These are phyloP conservation scores for Lobulomyces angularis DNA, from an alignment of 192 early-diverging fungal genomes.

Conservation along the genomic window DNA sequence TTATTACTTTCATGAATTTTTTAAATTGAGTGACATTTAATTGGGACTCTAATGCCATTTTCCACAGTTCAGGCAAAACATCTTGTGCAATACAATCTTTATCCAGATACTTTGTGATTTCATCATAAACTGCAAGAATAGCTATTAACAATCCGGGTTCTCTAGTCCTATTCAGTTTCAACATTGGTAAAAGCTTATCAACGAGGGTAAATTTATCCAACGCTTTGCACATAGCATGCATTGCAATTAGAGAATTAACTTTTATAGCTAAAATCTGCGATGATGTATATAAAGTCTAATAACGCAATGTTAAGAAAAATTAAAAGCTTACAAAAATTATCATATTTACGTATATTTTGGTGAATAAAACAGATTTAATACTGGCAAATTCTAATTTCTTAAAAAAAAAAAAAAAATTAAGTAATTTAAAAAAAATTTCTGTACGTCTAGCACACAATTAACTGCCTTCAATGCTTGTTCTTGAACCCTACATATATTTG, in stretches of 20 bases:
- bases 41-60: constrained; percentile 51
- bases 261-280: constrained; percentile 59
- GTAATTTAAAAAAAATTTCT: constrained; percentile 8
- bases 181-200: constrained; percentile 64
- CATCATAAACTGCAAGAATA: constrained; percentile 66
- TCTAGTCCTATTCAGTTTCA: constrained; percentile 60
- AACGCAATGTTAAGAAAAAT: not conserved
- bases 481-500: constrained; percentile 6
- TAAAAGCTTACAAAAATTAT: not conserved
- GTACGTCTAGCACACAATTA: constrained; percentile 1
- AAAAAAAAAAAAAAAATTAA: constrained; percentile 13
- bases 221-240: constrained; percentile 52
- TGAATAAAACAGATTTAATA: constrained; percentile 52
- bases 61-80: constrained; percentile 69
- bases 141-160: constrained; percentile 69
- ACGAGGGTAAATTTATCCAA: no score
- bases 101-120: constrained; percentile 59
- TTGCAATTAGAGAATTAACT: constrained; percentile 52
- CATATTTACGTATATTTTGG: constrained; percentile 43
- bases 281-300: constrained; percentile 48
- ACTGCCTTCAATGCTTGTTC: constrained; percentile 21
- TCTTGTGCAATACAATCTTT: constrained; percentile 61
- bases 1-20: constrained; percentile 19
- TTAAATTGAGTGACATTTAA: constrained; percentile 51
- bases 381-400: constrained; percentile 49